These are phyloP conservation scores for Tilletia horrida DNA, from an alignment of 1,284 basidiomycete genomes.

Conservation along the genomic window DNA sequence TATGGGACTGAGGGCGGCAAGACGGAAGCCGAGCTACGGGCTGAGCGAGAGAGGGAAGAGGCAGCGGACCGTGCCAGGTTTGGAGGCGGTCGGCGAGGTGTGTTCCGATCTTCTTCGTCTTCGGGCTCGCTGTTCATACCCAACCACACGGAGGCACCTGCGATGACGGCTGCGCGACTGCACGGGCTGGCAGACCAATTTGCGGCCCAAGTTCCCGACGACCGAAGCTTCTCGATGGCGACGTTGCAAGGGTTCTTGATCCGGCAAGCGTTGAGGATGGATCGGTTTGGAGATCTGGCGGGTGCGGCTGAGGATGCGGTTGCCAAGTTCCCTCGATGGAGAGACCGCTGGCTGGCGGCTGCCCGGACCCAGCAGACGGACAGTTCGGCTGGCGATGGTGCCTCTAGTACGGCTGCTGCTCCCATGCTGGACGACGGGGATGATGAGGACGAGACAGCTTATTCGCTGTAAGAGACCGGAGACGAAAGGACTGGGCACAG, in stretches of 20 bases:
- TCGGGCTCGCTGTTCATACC: not conserved
- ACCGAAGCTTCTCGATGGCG: constrained; percentile 13
- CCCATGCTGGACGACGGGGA: not conserved
- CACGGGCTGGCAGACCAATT: not conserved
- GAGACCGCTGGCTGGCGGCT: not conserved
- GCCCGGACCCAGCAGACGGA: not conserved
- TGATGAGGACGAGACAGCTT: not conserved
- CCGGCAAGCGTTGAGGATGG: constrained; percentile 10
- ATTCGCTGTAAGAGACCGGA: not conserved
- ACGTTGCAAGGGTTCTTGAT: constrained; percentile 17
- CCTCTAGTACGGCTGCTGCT: not conserved
- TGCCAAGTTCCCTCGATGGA: not conserved
- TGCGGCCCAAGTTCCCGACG: not conserved
- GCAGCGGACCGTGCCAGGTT: not conserved
- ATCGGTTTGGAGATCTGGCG: constrained; percentile 15
- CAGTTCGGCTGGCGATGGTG: not conserved
- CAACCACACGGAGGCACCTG: not conserved
- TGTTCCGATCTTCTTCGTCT: not conserved
- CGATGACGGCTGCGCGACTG: not conserved
- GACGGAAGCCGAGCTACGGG: not conserved
- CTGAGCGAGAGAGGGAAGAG: constrained; percentile 5
- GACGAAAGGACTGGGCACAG: not conserved
- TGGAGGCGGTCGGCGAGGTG: not conserved
- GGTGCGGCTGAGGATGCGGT: constrained; percentile 4
- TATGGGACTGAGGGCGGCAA: not conserved